Evolutionary conservation across 176 grass and related monocot species (phyloP), one percentile per base, ranked within the genome.

Genomic region (Juncus inflexus): DNA sequence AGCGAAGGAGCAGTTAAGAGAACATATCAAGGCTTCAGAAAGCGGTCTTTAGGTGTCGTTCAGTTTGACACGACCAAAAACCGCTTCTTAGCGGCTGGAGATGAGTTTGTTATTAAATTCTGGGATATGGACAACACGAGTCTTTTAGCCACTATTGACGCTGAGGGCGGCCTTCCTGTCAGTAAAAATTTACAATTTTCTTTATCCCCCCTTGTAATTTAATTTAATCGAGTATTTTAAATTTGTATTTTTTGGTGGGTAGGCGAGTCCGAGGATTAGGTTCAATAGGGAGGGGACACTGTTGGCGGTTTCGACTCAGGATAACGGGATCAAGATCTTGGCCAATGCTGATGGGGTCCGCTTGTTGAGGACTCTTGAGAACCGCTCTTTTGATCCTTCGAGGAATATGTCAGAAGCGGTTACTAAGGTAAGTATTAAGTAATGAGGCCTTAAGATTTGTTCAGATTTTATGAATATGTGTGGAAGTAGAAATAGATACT

Each of bases 101-200:
- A 95, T 77, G 90, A 95, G 54, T 95, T 90, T 55, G 38, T 90
- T 35, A 84, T 95, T 49, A 95, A 95, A 69, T 90, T 95, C 67
- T 95, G 90, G 90, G 90, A 95, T 81, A 95, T 95, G 90, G 86
- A 95, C 70, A 90, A 49, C 71, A 82, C 53, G 51, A 83, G 77
- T 81, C 53, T 95, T 83, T 63, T 95, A 69, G 90, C 80, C 65
- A 95, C 83, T 53, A 84, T 81, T 87, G 90, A 95, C 74, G 86
- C 86, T 51, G 90, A 90, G 8, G 86, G 90, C 77, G 86, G 90
- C 64, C 65, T 95, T 72, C 86, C 67, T 63, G 90, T 95, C 58
- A 83, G 83, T 83, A 12, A 28, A 28, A 28, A 0, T 28, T 65
- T 28, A 47, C 0, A 6, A 47, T 1, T 74, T 19, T 7, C 1